Percentiles rank a stretch among this genome's conserved stretches.
phyloP scores from a whole-genome alignment of 257 asterid genomes.

The Lithospermum erythrorhizon region DNA sequence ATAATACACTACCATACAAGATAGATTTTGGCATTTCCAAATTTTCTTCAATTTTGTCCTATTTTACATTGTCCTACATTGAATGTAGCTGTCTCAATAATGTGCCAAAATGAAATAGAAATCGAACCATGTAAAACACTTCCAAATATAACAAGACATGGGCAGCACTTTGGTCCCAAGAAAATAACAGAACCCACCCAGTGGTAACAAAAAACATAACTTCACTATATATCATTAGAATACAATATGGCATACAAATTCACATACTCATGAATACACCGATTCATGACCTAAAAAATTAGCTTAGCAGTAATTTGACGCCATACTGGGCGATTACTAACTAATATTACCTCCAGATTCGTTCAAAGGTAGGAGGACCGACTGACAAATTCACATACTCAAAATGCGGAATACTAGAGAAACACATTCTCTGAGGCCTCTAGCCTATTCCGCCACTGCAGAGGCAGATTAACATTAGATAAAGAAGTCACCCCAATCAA shows the following conservation, averaged over 20 bases:
- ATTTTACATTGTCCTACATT: not conserved
- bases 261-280: constrained; percentile 34
- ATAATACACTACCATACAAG: not conserved
- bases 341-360: constrained; percentile 3
- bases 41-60: not conserved
- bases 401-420: not conserved
- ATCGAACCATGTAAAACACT: not conserved
- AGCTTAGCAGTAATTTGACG: constrained; percentile 12
- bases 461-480: constrained; percentile 3
- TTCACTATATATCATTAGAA: constrained; percentile 11
- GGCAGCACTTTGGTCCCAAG: not conserved
- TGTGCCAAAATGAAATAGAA: no score
- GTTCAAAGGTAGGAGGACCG: not conserved
- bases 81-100: not conserved
- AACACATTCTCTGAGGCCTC: not conserved
- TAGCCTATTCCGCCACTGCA: not conserved
- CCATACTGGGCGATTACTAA: constrained; percentile 8
- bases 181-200: not conserved
- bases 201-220: not conserved
- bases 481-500: constrained; percentile 16
- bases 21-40: not conserved
- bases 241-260: constrained; percentile 26
- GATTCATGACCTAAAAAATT: constrained; percentile 34
- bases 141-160: not conserved
- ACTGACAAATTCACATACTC: no score